Base-by-base conservation (phyloP, 106 monocot genomes). In the Dendrobium huoshanense region DNA sequence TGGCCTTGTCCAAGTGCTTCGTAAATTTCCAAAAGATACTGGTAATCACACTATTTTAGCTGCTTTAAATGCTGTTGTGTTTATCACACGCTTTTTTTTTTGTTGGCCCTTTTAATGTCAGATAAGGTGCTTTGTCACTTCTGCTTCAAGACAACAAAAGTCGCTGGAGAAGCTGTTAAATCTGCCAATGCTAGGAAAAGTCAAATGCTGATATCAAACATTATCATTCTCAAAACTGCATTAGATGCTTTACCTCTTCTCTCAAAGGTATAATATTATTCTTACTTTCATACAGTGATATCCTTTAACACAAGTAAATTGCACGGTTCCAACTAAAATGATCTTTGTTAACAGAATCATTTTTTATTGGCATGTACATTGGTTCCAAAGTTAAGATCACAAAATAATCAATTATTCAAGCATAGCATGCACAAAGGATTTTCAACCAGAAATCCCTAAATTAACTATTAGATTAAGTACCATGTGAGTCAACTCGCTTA, bases 21-120 rank as follows among this genome's bases (percentile, higher is more conserved):
- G 95, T 19, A 99, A 99, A 85, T 99, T 99, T 86, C 99, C 95
- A 79, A 99, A 93, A 87, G 99, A 99, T 87, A 91, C 95, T 33
- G 95, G 99, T 93, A 68, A 67, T 79, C 48, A 41, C 40, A 37
- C 41, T 33, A 37, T 37, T n/a, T 40, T 68, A 41, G 49, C 27
- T 68, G 9, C 17, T 59, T 72, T 77, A 41, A 51, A 13, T 22
- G 4, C 19, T 76, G 22, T 24, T 48, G 11, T 76, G 13, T 72
- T 81, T 41, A 55, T 75, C 4, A 75, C 0, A 55, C 54, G 51
- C 37, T 18, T 72, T 93, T 33, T 31, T 41, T 41, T 74, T 74
- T 7, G 43, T 22, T 74, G 44, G 5, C 15, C 5, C 43, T 20
- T 74, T 20, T 43, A 44, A 74, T 74, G 74, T 44, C 41, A 74